A percentile compares a stretch with the other conserved stretches of the same genome.
Evolutionary conservation across 2,329 filamentous ascomycete genomes (phyloP).

Genomic region (Amauroascus niger): DNA sequence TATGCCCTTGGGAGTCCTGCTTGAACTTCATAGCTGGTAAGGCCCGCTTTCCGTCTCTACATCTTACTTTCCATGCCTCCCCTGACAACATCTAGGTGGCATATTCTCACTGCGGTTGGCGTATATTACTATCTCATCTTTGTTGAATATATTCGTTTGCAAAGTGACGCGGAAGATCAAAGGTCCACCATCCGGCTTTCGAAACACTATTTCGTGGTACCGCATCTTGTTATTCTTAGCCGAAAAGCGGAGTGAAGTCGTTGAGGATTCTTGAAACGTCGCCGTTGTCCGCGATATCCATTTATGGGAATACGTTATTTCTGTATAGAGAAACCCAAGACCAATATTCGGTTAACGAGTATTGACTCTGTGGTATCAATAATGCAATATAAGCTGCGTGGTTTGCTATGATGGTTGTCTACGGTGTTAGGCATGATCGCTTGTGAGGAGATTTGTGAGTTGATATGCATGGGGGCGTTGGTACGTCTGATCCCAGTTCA

Average conservation of each 20-base stretch:
- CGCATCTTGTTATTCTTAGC: background rate
- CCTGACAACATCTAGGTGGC: background rate
- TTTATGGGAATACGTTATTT: background rate
- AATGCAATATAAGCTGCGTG: no score
- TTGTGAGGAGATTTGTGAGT: no score
- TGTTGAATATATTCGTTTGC: slow-evolving; percentile 2
- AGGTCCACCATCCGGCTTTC: background rate
- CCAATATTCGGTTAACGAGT: no score
- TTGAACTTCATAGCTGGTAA: slow-evolving; percentile 4
- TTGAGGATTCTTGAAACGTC: background rate
- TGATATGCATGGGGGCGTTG: no score
- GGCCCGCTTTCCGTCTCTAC: background rate
- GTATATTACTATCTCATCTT: slow-evolving; percentile 7
- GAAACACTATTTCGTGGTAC: background rate
- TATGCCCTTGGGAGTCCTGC: background rate
- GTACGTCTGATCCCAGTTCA: no score
- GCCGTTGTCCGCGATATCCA: background rate
- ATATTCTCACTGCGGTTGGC: slow-evolving; percentile 2
- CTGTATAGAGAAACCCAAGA: background rate
- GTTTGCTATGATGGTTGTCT: no score
- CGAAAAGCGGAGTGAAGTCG: background rate
- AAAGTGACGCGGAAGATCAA: background rate
- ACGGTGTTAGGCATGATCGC: no score
- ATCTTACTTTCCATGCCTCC: background rate
- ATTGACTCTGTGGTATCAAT: no score